These are phyloP conservation scores for Cardamine chenopodiifolia DNA, from an alignment of 345 rosid species.

Conservation along the genomic window DNA sequence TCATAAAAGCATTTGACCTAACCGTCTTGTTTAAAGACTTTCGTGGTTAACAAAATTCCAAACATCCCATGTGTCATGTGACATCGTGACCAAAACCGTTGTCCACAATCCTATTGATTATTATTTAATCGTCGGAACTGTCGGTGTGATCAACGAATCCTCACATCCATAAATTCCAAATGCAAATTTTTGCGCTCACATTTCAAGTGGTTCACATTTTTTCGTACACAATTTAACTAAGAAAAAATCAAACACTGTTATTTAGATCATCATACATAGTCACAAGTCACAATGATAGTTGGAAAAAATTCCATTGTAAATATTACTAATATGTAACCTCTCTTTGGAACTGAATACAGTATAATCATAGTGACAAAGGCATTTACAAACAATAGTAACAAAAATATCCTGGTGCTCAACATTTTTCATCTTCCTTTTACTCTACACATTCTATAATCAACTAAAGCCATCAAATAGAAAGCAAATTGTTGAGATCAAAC, in stretches of 20 bases:
- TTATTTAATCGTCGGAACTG: constrained; percentile 5
- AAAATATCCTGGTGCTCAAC: constrained; percentile 9
- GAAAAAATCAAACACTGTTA: neutral
- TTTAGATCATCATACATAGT: neutral
- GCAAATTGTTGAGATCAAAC: constrained; percentile 29
- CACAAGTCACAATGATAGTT: neutral
- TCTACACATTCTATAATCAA: constrained; percentile 38
- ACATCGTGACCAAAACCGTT: constrained; percentile 32
- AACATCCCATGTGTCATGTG: constrained; percentile 46
- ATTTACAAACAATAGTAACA: constrained; percentile 32
- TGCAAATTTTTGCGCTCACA: constrained; percentile 26
- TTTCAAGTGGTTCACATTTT: neutral
- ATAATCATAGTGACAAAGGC: constrained; percentile 25
- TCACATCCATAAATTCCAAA: neutral
- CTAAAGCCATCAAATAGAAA: constrained; percentile 11
- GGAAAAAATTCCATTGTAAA: neutral
- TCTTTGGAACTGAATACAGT: constrained; percentile 27
- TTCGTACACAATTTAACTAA: neutral
- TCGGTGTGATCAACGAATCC: constrained; percentile 37
- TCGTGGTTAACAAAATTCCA: neutral
- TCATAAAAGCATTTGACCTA: constrained; percentile 33
- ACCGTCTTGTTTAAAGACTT: neutral
- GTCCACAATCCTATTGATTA: neutral
- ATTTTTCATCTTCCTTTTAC: constrained; percentile 2
- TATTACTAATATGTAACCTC: constrained; percentile 20